phyloP scores from a whole-genome alignment of 345 rosid species.

The Streptanthus diversifolius region DNA sequence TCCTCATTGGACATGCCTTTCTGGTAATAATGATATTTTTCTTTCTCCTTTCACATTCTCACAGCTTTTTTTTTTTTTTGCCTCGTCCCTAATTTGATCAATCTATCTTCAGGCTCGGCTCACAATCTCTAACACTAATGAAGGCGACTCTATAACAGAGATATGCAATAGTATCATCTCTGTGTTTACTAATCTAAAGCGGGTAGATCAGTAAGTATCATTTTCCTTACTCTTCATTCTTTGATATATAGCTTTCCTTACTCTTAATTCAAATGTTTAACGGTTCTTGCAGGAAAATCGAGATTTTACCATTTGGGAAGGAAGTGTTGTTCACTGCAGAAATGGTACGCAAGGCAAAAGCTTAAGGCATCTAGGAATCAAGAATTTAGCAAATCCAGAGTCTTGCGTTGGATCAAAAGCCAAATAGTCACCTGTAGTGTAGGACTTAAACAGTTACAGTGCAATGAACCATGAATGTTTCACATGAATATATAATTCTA shows the following conservation, averaged over 20 bases:
- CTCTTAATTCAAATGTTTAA: neutral
- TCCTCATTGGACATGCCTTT: conserved; percentile 78
- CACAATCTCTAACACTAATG: conserved; percentile 30
- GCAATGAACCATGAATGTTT: conserved; percentile 15
- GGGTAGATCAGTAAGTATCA: conserved; percentile 49
- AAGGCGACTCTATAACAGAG: conserved; percentile 46
- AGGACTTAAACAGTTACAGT: neutral
- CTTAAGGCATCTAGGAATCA: conserved; percentile 28
- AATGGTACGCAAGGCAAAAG: conserved; percentile 37
- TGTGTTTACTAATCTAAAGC: conserved; percentile 51
- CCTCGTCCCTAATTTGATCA: neutral
- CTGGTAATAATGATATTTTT: conserved; percentile 44
- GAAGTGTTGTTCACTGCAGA: conserved; percentile 79
- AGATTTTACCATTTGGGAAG: conserved; percentile 61
- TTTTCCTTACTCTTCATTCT: neutral
- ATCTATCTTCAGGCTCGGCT: conserved; percentile 53
- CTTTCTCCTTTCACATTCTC: conserved; percentile 8
- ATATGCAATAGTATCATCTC: conserved; percentile 55
- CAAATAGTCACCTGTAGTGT: neutral
- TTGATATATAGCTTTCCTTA: neutral
- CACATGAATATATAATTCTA: neutral
- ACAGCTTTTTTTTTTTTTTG: neutral
- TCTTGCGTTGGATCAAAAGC: neutral
- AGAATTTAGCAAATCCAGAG: neutral
- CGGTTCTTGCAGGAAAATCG: conserved; percentile 53